phyloP scores from a whole-genome alignment of 2,329 filamentous ascomycete genomes.

The Gremmenia infestans region DNA sequence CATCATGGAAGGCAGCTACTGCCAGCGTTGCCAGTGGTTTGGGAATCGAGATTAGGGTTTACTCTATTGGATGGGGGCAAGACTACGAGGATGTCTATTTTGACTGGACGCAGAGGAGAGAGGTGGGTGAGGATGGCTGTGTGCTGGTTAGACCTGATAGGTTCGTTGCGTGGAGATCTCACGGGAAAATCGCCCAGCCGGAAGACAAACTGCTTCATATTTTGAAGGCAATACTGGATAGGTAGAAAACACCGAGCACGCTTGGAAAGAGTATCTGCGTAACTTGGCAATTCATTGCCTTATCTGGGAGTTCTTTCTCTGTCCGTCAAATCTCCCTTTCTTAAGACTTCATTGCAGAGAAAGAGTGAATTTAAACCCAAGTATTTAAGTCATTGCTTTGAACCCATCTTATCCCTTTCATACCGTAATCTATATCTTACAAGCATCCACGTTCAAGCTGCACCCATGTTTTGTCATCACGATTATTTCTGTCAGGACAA shows the following conservation, averaged over 20 bases:
- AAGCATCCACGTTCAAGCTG: no score
- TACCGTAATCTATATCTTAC: no score
- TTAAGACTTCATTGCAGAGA: no score
- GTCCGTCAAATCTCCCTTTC: not conserved
- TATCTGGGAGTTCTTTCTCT: not conserved
- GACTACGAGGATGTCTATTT: slow-evolving; percentile 60
- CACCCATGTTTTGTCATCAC: no score
- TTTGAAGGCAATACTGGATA: slow-evolving; percentile 15
- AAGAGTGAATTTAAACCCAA: no score
- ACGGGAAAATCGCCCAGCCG: slow-evolving; percentile 1
- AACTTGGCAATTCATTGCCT: no score
- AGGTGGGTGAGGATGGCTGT: slow-evolving; percentile 52
- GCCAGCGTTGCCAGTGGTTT: slow-evolving; percentile 33
- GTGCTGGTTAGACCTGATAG: slow-evolving; percentile 55
- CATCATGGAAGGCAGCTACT: slow-evolving; percentile 48
- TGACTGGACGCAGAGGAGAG: slow-evolving; percentile 50
- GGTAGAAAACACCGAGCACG: not conserved
- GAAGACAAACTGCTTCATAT: slow-evolving; percentile 12
- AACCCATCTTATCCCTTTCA: no score
- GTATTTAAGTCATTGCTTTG: no score
- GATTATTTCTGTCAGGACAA: no score
- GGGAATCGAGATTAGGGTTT: slow-evolving; percentile 43
- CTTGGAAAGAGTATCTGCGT: no score
- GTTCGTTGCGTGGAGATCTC: slow-evolving; percentile 24
- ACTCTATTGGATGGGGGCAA: slow-evolving; percentile 51